Conservation (phyloP, 805 yeast species). For the Candida gorgasii region DNA sequence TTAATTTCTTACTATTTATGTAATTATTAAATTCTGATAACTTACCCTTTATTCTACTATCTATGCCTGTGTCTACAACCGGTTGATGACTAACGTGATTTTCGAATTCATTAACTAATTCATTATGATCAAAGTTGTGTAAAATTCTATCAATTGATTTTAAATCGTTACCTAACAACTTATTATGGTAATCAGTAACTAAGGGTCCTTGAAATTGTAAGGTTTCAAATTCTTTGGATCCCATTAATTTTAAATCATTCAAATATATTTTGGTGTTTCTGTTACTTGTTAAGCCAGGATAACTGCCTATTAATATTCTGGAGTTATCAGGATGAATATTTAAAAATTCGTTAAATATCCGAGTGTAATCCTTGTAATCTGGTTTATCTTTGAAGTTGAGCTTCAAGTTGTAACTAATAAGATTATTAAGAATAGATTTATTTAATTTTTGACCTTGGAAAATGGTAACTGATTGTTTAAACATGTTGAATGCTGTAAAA, state of each 20-base stretch:
- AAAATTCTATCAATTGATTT: slow-evolving; percentile 38
- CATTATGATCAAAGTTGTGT: slow-evolving; percentile 36
- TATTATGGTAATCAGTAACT: slow-evolving; percentile 38
- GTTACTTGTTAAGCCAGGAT: slow-evolving; percentile 10
- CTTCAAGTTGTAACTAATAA: slow-evolving; percentile 13
- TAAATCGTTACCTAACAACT: slow-evolving; percentile 42
- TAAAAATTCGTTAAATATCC: slow-evolving; percentile 27
- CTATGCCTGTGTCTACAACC: slow-evolving; percentile 8
- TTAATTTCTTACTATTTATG: not conserved
- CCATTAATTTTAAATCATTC: slow-evolving; percentile 16
- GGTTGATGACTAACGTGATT: slow-evolving; percentile 1
- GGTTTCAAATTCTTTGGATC: slow-evolving; percentile 14
- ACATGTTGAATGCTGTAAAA: slow-evolving; percentile 10
- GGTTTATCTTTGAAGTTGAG: slow-evolving; percentile 18
- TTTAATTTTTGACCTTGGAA: slow-evolving; percentile 14
- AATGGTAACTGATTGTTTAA: slow-evolving; percentile 16
- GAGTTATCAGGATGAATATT: slow-evolving; percentile 38
- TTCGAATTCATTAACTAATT: slow-evolving; percentile 5
- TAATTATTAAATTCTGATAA: not conserved
- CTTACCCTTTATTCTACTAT: slow-evolving; percentile 1
- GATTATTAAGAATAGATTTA: slow-evolving; percentile 11
- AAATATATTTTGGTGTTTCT: slow-evolving; percentile 11
- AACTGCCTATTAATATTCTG: slow-evolving; percentile 20
- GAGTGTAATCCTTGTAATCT: slow-evolving; percentile 26
- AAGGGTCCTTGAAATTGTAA: slow-evolving; percentile 22